Conservation (phyloP, 176 grass and related monocot species). For the Paspalum vaginatum region DNA sequence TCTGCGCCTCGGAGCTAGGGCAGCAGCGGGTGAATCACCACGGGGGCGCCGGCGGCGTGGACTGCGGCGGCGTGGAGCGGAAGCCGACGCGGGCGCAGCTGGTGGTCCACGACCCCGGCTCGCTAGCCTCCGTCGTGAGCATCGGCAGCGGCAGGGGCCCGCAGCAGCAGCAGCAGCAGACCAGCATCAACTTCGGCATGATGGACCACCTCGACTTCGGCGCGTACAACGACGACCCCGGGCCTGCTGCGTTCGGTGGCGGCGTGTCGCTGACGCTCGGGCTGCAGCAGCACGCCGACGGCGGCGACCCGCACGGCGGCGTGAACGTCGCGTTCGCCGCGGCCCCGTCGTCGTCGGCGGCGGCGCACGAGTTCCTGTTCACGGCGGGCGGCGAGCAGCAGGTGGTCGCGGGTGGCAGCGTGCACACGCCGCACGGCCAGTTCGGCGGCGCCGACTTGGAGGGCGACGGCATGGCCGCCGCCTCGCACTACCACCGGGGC, state of each 20-base stretch:
- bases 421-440: constrained; percentile 27
- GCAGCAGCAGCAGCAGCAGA: constrained; percentile 36
- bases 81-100: constrained; percentile 73
- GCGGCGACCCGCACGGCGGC: constrained; percentile 26
- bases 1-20: constrained; percentile 17
- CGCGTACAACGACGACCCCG: constrained; percentile 35
- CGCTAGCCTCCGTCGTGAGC: constrained; percentile 80
- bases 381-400: constrained; percentile 37
- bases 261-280: constrained; percentile 82
- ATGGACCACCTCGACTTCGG: constrained; percentile 65
- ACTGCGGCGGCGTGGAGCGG: constrained; percentile 36
- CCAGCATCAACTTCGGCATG: constrained; percentile 50
- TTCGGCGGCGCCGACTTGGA: constrained; percentile 33
- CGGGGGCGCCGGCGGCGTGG: background rate
- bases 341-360: constrained; percentile 5
- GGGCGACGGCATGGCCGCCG: constrained; percentile 9
- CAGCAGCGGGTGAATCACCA: background rate
- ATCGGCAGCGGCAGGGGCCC: constrained; percentile 31
- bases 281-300: constrained; percentile 58
- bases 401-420: constrained; percentile 31
- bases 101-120: constrained; percentile 60
- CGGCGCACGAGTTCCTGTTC: constrained; percentile 49
- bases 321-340: constrained; percentile 61
- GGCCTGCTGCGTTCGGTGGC: background rate
- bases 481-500: constrained; percentile 39